phyloP scores from a whole-genome alignment of 116 monocot species.

The Cymodocea nodosa region DNA sequence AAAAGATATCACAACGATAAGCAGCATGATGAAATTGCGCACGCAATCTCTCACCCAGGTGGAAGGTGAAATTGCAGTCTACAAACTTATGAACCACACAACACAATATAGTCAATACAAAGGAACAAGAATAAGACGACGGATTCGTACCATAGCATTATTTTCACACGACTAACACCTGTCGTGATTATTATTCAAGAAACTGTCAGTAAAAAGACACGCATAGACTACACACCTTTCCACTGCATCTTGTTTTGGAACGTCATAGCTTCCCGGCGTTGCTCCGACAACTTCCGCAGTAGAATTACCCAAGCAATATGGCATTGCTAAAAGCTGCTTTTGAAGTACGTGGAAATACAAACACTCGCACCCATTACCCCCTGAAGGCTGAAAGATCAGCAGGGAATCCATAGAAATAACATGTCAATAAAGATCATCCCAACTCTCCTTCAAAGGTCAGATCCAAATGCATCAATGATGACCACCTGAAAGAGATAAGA shows the following conservation, averaged over 20 bases:
- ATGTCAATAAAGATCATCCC: background rate
- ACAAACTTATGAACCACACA: too few relatives aligned
- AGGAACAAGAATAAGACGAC: too few relatives aligned
- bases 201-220: background rate
- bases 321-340: background rate
- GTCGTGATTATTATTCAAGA: too few relatives aligned
- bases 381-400: background rate
- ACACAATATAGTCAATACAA: too few relatives aligned
- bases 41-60: too few relatives aligned
- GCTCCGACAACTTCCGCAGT: background rate
- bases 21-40: too few relatives aligned
- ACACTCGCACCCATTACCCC: background rate
- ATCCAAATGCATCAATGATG: background rate
- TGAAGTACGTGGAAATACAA: background rate
- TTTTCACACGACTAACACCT: too few relatives aligned
- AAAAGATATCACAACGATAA: too few relatives aligned
- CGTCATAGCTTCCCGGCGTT: background rate
- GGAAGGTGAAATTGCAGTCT: too few relatives aligned
- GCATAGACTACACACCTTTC: background rate
- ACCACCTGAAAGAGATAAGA: constrained; percentile 1
- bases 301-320: background rate
- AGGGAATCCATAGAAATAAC: background rate
- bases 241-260: background rate
- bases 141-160: too few relatives aligned
- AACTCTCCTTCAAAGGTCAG: background rate